Evolutionary conservation across 129 eudicot genomes (phyloP).

Genomic region (Erigeron canadensis): DNA sequence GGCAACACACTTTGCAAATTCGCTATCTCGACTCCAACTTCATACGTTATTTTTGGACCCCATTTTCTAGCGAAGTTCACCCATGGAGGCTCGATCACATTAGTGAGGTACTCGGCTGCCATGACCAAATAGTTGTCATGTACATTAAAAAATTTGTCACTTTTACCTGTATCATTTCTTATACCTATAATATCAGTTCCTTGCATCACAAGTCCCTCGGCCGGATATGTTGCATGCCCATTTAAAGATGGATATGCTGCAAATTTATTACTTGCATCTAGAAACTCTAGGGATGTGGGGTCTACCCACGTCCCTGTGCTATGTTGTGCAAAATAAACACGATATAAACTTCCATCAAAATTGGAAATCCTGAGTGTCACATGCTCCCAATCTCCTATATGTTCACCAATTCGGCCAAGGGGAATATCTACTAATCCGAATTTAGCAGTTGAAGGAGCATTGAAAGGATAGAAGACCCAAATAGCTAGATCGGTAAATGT

Average conservation of each 20-base stretch:
- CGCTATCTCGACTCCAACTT: too few species aligned
- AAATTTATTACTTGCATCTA: constrained; percentile 34
- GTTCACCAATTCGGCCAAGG: constrained; percentile 63
- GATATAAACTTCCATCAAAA: constrained; percentile 52
- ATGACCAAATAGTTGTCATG: constrained; percentile 34
- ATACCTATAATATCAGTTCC: constrained; percentile 45
- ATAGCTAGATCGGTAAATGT: constrained; percentile 65
- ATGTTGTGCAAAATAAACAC: constrained; percentile 62
- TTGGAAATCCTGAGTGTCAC: constrained; percentile 69
- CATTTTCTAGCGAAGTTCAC: constrained; percentile 49
- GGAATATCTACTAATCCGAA: constrained; percentile 40
- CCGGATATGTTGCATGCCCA: constrained; percentile 61
- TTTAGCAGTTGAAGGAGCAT: constrained; percentile 63
- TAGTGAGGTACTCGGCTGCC: constrained; percentile 46
- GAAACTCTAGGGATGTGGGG: constrained; percentile 42
- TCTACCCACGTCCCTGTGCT: constrained; percentile 65
- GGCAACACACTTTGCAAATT: too few species aligned
- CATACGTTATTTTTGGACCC: constrained; percentile 29
- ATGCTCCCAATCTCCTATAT: constrained; percentile 89
- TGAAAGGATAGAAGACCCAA: constrained; percentile 75
- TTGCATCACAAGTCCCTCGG: constrained; percentile 42
- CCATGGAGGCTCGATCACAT: constrained; percentile 50
- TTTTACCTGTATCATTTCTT: constrained; percentile 44
- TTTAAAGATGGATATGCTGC: constrained; percentile 56
- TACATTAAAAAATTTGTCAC: constrained; percentile 29